Evolutionary conservation across 2,329 filamentous ascomycete species (phyloP).

Genomic region (Talaromyces sp.): DNA sequence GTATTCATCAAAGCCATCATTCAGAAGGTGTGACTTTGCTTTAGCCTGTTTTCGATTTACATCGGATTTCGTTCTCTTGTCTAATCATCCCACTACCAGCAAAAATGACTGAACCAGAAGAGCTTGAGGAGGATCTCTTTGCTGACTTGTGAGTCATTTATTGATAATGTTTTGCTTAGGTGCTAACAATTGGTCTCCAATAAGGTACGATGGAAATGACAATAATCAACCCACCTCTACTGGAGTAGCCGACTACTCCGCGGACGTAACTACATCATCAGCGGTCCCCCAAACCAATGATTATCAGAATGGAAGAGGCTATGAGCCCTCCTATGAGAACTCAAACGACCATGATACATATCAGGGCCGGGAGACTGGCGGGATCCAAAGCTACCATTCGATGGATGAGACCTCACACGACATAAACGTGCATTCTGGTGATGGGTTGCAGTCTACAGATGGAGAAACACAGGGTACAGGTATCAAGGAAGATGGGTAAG

Average conservation of each 20-base stretch:
- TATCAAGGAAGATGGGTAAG: conserved; percentile 93
- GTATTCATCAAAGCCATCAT: neutral
- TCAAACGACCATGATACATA: conserved; percentile 32
- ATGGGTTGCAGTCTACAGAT: conserved; percentile 27
- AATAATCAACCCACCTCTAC: conserved; percentile 34
- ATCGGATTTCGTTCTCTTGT: neutral
- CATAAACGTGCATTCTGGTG: conserved; percentile 26
- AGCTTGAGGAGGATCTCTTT: conserved; percentile 90
- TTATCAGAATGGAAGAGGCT: conserved; percentile 1
- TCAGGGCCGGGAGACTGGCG: conserved; percentile 32
- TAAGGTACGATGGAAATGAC: conserved; percentile 67
- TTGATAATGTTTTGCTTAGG: neutral
- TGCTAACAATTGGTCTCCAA: conserved; percentile 19
- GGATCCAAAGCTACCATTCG: conserved; percentile 27
- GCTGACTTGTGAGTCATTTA: conserved; percentile 72
- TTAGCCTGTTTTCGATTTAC: neutral
- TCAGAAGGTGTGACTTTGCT: neutral
- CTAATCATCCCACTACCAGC: neutral
- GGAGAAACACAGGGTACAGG: conserved; percentile 35
- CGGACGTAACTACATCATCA: conserved; percentile 33
- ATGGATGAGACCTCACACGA: conserved; percentile 25
- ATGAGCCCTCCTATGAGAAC: conserved; percentile 12
- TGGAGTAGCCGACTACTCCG: conserved; percentile 37
- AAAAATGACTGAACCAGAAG: conserved; percentile 72
- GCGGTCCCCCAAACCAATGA: conserved; percentile 11